phyloP scores from a whole-genome alignment of 805 yeast species.

The Wickerhamomyces bovis region DNA sequence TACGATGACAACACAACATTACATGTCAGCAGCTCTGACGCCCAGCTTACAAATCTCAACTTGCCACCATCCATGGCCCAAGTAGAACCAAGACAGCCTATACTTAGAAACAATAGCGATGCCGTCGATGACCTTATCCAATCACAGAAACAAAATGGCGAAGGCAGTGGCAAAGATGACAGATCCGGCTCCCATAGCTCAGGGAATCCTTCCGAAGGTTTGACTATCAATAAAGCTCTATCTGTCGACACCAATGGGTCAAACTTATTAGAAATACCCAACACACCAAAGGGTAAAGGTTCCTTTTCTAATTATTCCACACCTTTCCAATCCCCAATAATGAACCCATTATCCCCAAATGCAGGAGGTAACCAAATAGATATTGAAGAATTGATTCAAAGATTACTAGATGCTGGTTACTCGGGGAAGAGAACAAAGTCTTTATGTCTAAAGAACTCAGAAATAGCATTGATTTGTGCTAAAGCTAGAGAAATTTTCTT shows the following conservation, averaged over 20 bases:
- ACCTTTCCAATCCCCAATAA: constrained; percentile 21
- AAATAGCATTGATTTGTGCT: constrained; percentile 80
- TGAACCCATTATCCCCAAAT: constrained; percentile 16
- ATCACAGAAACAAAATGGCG: background rate
- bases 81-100: constrained; percentile 69
- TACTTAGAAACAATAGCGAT: constrained; percentile 45
- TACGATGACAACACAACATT: constrained; percentile 11
- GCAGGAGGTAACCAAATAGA: constrained; percentile 30
- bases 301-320: constrained; percentile 21
- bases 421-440: constrained; percentile 88
- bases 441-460: constrained; percentile 84
- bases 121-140: constrained; percentile 12
- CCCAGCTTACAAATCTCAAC: constrained; percentile 24
- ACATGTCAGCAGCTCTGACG: constrained; percentile 24
- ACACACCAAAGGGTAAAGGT: constrained; percentile 21
- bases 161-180: background rate
- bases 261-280: constrained; percentile 20
- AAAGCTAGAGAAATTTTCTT: constrained; percentile 85
- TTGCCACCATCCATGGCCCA: constrained; percentile 67
- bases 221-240: background rate
- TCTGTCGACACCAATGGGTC: background rate
- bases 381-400: constrained; percentile 84
- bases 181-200: background rate
- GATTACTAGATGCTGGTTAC: constrained; percentile 92
- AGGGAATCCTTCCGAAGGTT: background rate